A percentile compares a stretch with the other conserved stretches of the same genome.
Evolutionary conservation across 306 rosid species (phyloP).

Genomic region (Cercis canadensis): DNA sequence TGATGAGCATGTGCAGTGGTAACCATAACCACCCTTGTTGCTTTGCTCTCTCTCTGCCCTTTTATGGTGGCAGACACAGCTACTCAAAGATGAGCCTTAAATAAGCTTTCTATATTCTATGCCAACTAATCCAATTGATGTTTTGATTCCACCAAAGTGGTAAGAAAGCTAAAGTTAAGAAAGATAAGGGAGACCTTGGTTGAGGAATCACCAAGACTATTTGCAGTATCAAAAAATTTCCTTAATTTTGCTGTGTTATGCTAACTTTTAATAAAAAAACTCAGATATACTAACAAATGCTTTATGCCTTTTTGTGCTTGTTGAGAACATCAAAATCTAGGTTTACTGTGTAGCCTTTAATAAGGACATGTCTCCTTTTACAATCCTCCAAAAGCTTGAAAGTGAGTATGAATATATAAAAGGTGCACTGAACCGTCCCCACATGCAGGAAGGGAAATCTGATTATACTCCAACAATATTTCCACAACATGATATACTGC

Average conservation of each 20-base stretch:
- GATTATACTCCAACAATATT: no score
- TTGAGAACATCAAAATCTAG: slow-evolving; percentile 38
- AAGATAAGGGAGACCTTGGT: slow-evolving; percentile 33
- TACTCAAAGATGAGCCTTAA: background rate
- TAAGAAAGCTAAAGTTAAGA: slow-evolving; percentile 10
- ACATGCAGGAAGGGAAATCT: slow-evolving; percentile 22
- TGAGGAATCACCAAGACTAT: slow-evolving; percentile 36
- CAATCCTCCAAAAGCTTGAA: slow-evolving; percentile 43
- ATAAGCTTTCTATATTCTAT: slow-evolving; percentile 34
- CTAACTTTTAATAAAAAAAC: slow-evolving; percentile 30
- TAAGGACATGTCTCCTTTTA: slow-evolving; percentile 30
- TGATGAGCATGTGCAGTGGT: slow-evolving; percentile 41
- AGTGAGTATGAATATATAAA: slow-evolving; percentile 17
- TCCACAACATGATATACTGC: no score
- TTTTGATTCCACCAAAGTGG: slow-evolving; percentile 36
- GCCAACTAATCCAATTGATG: background rate
- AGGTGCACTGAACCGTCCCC: slow-evolving; percentile 29
- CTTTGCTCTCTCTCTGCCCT: background rate
- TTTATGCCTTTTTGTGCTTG: slow-evolving; percentile 28
- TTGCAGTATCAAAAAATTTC: slow-evolving; percentile 19
- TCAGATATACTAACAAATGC: slow-evolving; percentile 22
- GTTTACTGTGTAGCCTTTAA: slow-evolving; percentile 15
- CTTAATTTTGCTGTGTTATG: slow-evolving; percentile 10
- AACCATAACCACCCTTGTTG: no score
- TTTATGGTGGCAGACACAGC: slow-evolving; percentile 32